These are phyloP conservation scores for Calonectria leucothoes DNA, from an alignment of 2,329 filamentous ascomycete genomes.

Conservation along the genomic window DNA sequence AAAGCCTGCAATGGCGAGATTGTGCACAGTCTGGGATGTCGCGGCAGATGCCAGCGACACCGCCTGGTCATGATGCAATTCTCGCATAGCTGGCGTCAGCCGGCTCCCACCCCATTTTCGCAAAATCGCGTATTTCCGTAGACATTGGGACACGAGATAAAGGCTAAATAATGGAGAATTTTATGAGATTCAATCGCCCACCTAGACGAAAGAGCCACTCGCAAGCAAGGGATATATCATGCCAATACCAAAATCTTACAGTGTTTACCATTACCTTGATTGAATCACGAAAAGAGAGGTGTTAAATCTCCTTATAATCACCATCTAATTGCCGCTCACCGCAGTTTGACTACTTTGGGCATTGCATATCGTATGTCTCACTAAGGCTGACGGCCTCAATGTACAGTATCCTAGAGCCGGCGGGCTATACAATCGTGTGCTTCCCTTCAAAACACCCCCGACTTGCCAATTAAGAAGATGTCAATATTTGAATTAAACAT, in stretches of 20 bases:
- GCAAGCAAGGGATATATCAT: neutral
- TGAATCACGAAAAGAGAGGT: too few relatives aligned
- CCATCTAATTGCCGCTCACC: too few relatives aligned
- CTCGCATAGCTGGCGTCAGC: constrained; percentile 1
- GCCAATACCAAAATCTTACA: neutral
- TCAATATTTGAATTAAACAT: neutral
- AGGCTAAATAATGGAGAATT: neutral
- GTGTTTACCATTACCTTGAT: too few relatives aligned
- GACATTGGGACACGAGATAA: neutral
- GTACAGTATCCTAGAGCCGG: too few relatives aligned
- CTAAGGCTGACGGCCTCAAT: too few relatives aligned
- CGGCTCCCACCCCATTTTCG: constrained; percentile 17
- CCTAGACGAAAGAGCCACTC: neutral
- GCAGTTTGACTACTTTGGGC: too few relatives aligned
- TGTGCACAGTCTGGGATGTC: neutral
- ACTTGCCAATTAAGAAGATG: too few relatives aligned
- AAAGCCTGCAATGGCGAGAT: constrained; percentile 17
- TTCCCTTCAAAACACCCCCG: too few relatives aligned
- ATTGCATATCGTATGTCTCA: too few relatives aligned
- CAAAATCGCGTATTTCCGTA: neutral
- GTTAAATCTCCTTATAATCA: too few relatives aligned
- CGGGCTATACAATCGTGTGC: too few relatives aligned
- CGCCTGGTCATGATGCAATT: constrained; percentile 14
- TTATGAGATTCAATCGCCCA: neutral
- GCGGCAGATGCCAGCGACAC: neutral